Evolutionary conservation across 1,284 basidiomycete species (phyloP).

Genomic region (Athelia sp.): DNA sequence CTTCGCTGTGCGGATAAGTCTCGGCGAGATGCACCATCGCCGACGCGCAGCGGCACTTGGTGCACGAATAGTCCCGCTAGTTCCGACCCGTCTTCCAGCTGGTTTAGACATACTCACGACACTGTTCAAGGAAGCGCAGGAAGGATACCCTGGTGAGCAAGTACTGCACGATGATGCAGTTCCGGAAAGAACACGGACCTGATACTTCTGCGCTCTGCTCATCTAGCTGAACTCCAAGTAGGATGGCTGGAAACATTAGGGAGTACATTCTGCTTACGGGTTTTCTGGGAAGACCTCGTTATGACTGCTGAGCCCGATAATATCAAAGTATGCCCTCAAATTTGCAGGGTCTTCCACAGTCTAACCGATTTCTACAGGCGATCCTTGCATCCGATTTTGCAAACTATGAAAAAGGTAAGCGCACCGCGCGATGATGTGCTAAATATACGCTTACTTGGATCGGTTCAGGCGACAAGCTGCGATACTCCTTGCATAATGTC

Average conservation of each 20-base stretch:
- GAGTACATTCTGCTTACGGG: slow-evolving; percentile 18
- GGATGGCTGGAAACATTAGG: slow-evolving; percentile 16
- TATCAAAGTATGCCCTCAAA: background rate
- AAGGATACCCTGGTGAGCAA: slow-evolving; percentile 22
- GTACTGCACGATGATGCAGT: background rate
- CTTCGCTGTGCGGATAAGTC: background rate
- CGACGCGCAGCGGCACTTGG: slow-evolving; percentile 15
- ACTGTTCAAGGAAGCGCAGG: slow-evolving; percentile 18
- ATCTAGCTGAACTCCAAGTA: slow-evolving; percentile 9
- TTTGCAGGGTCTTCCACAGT: background rate
- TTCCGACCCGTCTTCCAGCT: slow-evolving; percentile 13
- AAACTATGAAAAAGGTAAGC: background rate
- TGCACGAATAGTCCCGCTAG: slow-evolving; percentile 15
- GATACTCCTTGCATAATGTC: background rate
- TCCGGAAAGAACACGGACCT: background rate
- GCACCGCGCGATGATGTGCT: background rate
- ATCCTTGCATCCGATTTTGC: background rate
- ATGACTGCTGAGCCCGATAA: background rate
- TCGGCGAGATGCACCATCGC: background rate
- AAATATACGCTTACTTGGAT: background rate
- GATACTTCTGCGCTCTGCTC: background rate
- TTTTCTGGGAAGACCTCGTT: slow-evolving; percentile 4
- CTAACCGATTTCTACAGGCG: background rate
- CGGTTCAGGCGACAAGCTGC: background rate
- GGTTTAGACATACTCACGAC: slow-evolving; percentile 22